Evolutionary conservation across 257 asterid genomes (phyloP).

Genomic region (Fraxinus excelsior): DNA sequence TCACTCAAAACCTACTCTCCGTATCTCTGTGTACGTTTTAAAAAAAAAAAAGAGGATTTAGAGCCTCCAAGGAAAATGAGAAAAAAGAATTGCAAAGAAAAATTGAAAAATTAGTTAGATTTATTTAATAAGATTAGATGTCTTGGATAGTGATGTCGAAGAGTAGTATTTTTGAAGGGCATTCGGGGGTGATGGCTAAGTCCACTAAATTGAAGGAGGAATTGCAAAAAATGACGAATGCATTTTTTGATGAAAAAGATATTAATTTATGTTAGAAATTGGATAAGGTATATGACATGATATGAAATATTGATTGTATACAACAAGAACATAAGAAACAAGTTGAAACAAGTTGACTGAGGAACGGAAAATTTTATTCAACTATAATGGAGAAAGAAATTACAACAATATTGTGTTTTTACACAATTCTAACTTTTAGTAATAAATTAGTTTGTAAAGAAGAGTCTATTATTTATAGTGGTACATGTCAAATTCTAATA

Average conservation of each 20-base stretch:
- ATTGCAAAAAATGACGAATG: constrained; percentile 58
- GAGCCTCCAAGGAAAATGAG: constrained; percentile 14
- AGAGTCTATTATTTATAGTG: too few relatives aligned
- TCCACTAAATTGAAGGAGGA: constrained; percentile 68
- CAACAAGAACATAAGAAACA: too few relatives aligned
- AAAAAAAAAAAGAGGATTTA: neutral
- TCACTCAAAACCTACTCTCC: constrained; percentile 21
- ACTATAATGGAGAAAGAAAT: too few relatives aligned
- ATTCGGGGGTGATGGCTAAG: constrained; percentile 49
- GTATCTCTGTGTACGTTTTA: too few relatives aligned
- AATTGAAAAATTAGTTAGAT: neutral
- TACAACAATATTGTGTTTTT: too few relatives aligned
- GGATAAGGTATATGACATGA: too few relatives aligned
- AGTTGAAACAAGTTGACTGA: too few relatives aligned
- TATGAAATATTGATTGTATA: too few relatives aligned
- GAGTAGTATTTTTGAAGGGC: constrained; percentile 58
- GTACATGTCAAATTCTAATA: too few relatives aligned
- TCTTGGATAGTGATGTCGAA: constrained; percentile 60
- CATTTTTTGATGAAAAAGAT: constrained; percentile 62
- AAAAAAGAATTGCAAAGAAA: neutral
- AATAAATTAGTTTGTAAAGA: too few relatives aligned
- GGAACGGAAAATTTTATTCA: too few relatives aligned
- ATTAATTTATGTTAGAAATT: constrained; percentile 21
- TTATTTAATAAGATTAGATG: neutral
- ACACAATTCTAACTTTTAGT: too few relatives aligned